Evolutionary conservation across 2,329 filamentous ascomycete genomes (phyloP), one percentile per base, ranked within the genome.

Genomic region (Chaetomium sp.): DNA sequence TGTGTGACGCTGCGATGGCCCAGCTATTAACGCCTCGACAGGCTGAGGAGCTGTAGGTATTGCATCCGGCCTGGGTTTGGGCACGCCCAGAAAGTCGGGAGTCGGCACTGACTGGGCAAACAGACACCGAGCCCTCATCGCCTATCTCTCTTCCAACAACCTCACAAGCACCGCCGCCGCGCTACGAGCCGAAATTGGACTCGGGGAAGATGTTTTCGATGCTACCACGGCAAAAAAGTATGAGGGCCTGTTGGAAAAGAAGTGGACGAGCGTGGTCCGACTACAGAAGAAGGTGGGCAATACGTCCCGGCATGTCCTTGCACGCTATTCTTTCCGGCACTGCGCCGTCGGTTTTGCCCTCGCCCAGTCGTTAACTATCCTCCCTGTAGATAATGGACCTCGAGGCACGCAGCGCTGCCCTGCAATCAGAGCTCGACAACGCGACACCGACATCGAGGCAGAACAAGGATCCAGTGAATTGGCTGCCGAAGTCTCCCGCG

Each of bases 261-360:
- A 98, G 82, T 98, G 94, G 94, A 98, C 94, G 23, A 95, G 92
- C 73, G 90, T 98, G 31, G 93, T 97, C 73, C 86, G 94, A 67
- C 78, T 98, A 77, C 94, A 98, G 79, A 97, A 97, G 79, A 98
- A 97, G 90, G 92, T 90, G 6, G 27, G 65, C 55, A 16, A 29
- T 42, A 31, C 51, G 2, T 57, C 49, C 51, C 59, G 21, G 23
- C 56, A 54, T 31, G 51, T 53, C 27, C 27, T 45, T 35, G 58
- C 19, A 21, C 10, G 4, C 29, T 2, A 7, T 35, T 3, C 38
- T 9, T 29, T 38, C 19, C 23, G 21, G 7, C 31, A 42, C 29
- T 5, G 31, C 19, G n/a, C 8, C 31, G 10, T 25, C 54, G n/a
- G 4, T n/a, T 57, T 45, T 16, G 19, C 13, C 16, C 27, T 4